phyloP scores from a whole-genome alignment of 257 asterid genomes.

The Orobanche coerulescens region DNA sequence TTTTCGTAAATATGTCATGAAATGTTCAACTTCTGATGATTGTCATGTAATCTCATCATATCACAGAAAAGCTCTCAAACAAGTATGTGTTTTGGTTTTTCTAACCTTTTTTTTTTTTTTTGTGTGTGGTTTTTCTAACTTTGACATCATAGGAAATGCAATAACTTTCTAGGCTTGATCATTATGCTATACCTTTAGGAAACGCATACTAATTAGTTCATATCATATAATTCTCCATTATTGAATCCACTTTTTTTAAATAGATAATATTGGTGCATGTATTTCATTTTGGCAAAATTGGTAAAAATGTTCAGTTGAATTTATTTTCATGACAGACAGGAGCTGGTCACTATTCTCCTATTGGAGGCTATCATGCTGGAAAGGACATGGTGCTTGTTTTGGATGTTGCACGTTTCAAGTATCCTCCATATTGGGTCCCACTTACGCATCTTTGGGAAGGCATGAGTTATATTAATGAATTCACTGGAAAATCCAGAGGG shows the following conservation, averaged over 20 bases:
- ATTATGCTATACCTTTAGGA: no score
- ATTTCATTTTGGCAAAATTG: no score
- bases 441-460: conserved; percentile 78
- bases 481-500: conserved; percentile 67
- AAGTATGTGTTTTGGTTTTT: conserved; percentile 28
- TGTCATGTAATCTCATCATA: conserved; percentile 65
- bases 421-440: conserved; percentile 88
- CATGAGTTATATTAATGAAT: conserved; percentile 52
- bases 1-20: conserved; percentile 45
- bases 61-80: conserved; percentile 44
- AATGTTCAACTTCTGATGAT: conserved; percentile 44
- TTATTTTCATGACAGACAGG: conserved; percentile 48
- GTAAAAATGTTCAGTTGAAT: no score
- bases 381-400: conserved; percentile 67
- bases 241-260: no score
- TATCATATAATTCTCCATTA: no score
- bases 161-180: no score
- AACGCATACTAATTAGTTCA: no score
- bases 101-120: no score
- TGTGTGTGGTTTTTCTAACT: no score
- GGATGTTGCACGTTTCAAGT: conserved; percentile 81
- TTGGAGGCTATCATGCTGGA: conserved; percentile 75
- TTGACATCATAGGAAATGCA: no score
- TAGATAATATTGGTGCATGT: no score
- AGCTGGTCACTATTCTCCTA: conserved; percentile 73